Evolutionary conservation across 768 basidiomycete species (phyloP).

Genomic region (Neoboletus magnificus): DNA sequence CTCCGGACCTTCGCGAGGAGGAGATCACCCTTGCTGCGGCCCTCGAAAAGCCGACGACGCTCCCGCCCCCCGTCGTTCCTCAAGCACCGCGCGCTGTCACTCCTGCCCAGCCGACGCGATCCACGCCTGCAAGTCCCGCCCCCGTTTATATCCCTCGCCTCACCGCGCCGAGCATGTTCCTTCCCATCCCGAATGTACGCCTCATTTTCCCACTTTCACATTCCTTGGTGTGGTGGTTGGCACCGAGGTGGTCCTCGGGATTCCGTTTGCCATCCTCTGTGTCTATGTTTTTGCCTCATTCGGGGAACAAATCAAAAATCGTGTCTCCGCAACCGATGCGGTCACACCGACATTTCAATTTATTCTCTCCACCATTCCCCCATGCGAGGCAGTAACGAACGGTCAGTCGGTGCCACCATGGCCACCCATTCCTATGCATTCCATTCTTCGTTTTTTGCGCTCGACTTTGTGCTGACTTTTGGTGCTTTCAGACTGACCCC

Average conservation of each 20-base stretch:
- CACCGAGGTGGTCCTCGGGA: conserved; percentile 33
- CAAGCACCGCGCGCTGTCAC: conserved; percentile 44
- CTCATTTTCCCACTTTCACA: conserved; percentile 41
- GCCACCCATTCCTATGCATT: conserved; percentile 8
- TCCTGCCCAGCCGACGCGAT: conserved; percentile 35
- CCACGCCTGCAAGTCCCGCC: conserved; percentile 8
- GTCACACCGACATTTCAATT: conserved; percentile 3
- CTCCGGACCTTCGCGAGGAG: conserved; percentile 3
- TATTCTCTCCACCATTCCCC: background rate
- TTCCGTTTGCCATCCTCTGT: conserved; percentile 37
- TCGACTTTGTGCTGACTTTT: conserved; percentile 2
- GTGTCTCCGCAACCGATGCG: background rate
- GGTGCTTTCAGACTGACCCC: conserved; percentile 64
- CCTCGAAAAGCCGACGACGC: conserved; percentile 50
- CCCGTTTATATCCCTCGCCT: conserved; percentile 64
- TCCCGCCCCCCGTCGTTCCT: conserved; percentile 9
- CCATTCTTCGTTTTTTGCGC: background rate
- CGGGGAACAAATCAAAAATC: background rate
- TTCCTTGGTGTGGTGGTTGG: conserved; percentile 61
- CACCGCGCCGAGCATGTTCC: conserved; percentile 72
- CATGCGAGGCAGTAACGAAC: conserved; percentile 3
- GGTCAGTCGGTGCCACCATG: conserved; percentile 2
- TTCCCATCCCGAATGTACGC: conserved; percentile 89
- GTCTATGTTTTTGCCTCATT: conserved; percentile 28
- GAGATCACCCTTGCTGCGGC: conserved; percentile 43